Evolutionary conservation across 202 grass and related monocot species (phyloP).

Genomic region (Schoenoplectus tabernaemontani): DNA sequence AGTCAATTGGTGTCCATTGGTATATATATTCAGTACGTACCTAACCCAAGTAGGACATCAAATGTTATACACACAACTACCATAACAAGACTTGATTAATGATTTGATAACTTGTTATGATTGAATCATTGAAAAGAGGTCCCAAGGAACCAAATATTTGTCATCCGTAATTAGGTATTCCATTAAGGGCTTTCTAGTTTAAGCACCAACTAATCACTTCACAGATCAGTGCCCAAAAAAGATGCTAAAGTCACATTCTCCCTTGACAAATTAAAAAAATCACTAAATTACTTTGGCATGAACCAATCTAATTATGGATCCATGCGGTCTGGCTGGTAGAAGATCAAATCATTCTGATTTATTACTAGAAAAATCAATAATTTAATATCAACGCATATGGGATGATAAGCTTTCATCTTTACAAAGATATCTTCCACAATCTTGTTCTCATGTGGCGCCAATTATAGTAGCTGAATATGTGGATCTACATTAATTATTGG

Average conservation of each 20-base stretch:
- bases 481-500: background rate
- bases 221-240: constrained; percentile 7
- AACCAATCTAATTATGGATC: constrained; percentile 20
- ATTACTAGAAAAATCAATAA: constrained; percentile 4
- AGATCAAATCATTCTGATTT: constrained; percentile 25
- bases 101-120: constrained; percentile 13
- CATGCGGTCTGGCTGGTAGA: constrained; percentile 15
- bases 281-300: background rate
- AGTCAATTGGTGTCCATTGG: background rate
- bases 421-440: background rate
- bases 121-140: background rate
- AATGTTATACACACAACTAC: background rate
- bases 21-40: background rate
- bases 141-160: background rate
- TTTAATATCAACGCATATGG: background rate
- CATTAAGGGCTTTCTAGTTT: constrained; percentile 8
- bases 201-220: constrained; percentile 17
- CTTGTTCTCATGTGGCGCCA: background rate
- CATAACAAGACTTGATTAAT: constrained; percentile 15
- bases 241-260: constrained; percentile 1
- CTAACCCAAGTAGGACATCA: background rate
- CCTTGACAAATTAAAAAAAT: constrained; percentile 1
- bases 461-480: background rate
- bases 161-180: constrained; percentile 7
- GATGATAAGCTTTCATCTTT: background rate